Base-by-base conservation (phyloP, 164 flowering plant species). In the Kingdonia uniflora region DNA sequence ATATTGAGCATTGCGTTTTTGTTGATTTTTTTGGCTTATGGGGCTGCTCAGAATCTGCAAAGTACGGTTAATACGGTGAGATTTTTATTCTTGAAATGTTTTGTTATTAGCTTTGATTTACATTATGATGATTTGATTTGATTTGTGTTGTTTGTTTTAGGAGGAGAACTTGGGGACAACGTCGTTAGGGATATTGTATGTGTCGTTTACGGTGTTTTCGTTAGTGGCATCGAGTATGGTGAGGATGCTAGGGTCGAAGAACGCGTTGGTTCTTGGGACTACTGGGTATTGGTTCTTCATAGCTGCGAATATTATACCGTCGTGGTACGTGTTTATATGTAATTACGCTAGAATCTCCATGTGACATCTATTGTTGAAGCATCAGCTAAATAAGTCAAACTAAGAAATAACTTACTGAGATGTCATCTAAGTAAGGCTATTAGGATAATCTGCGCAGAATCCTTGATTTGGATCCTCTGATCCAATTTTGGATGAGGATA, bases 241-340 rank as follows among this genome's bases (percentile, higher is more conserved):
- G 52, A 75, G 82, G 49, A 23, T 44, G 14, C 50, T 92, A 61
- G 96, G 96, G 1, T 70, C 91, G 0, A 92, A 84, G 82, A 80
- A 71, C 26, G 80, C 98, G 63, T 49, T 92, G 65, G 24, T n/a
- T 56, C 71, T 92, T 37, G 98, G 99, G 24, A 85, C 91, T 42
- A 81, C 83, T 66, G 99, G 99, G 6, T 92, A 88, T 65, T 88
- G 89, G 95, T 57, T 92, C 52, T 92, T 80, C 71, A 74, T 79
- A 2, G 99, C 99, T 35, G 83, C 99, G 1, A 88, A 92, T 76
- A 68, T 92, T n/a, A 69, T 24, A 60, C 94, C 99, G 0, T 65
- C 77, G 12, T 88, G 96, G 99, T 92, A 76, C 8, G 35, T 29
- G 35, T 29, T 29, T 3, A 8, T 29, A n/a, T n/a, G n/a, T n/a